These are phyloP conservation scores for Euptelea pleiosperma DNA, from an alignment of 164 flowering plant genomes.

Conservation along the genomic window DNA sequence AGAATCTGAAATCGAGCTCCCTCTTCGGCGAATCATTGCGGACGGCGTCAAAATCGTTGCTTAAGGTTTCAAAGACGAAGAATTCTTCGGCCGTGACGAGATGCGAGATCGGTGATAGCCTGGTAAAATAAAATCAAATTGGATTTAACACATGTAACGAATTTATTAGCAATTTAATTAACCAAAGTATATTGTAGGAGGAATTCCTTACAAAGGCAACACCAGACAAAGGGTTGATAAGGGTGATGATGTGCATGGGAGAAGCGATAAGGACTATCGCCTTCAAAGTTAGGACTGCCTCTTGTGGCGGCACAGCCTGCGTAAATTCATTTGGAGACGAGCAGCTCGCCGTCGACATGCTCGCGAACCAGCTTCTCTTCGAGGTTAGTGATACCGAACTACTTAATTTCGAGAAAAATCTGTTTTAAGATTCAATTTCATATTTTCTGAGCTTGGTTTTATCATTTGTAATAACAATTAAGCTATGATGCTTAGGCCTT, in stretches of 20 bases:
- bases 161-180: too few relatives aligned
- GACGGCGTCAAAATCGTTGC: conserved; percentile 40
- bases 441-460: background rate
- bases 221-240: conserved; percentile 78
- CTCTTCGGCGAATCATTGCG: conserved; percentile 72
- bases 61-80: conserved; percentile 46
- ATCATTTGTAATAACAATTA: background rate
- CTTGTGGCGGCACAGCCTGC: conserved; percentile 96
- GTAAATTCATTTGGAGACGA: conserved; percentile 96
- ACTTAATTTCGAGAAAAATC: too few relatives aligned
- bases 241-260: conserved; percentile 88
- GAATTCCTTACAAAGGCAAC: conserved; percentile 86
- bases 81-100: conserved; percentile 42
- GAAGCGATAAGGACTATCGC: conserved; percentile 93
- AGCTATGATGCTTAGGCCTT: conserved; percentile 55
- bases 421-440: background rate
- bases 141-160: background rate
- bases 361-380: conserved; percentile 84
- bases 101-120: conserved; percentile 85
- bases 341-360: conserved; percentile 96
- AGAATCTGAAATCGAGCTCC: conserved; percentile 72
- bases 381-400: conserved; percentile 49
- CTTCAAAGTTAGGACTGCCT: conserved; percentile 94
- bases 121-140: conserved; percentile 48
- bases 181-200: conserved; percentile 78